Conservation (phyloP, 2,329 filamentous ascomycete species). For the Triangularia setosa region DNA sequence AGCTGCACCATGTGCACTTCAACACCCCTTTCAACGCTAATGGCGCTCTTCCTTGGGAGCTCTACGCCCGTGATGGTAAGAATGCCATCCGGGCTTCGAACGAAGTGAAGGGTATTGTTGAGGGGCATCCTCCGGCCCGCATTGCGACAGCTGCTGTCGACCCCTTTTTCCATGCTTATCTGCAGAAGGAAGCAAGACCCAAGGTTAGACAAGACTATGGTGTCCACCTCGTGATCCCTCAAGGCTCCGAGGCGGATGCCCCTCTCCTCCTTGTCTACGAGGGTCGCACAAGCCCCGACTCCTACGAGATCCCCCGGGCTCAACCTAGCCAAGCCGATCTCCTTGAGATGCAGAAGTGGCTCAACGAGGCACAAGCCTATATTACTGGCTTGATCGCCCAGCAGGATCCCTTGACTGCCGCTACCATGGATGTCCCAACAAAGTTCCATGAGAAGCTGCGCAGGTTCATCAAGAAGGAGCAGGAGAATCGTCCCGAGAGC, state of each 20-base stretch:
- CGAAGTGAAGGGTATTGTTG: constrained; percentile 70
- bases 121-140: constrained; percentile 68
- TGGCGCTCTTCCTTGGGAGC: constrained; percentile 74
- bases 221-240: constrained; percentile 63
- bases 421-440: constrained; percentile 53
- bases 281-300: constrained; percentile 45
- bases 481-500: constrained; percentile 52
- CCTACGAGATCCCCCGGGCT: constrained; percentile 53
- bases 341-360: constrained; percentile 49
- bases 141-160: constrained; percentile 66
- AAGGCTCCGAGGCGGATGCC: constrained; percentile 53
- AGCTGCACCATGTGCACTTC: constrained; percentile 78
- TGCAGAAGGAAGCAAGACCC: constrained; percentile 60
- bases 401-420: constrained; percentile 52
- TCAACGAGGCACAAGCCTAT: constrained; percentile 54
- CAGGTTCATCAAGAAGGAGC: constrained; percentile 62
- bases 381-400: constrained; percentile 55
- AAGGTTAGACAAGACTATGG: constrained; percentile 65
- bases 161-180: constrained; percentile 73
- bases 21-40: constrained; percentile 69
- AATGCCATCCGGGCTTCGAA: constrained; percentile 72
- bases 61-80: constrained; percentile 83
- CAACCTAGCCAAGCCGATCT: constrained; percentile 50
- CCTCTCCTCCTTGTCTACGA: constrained; percentile 73
- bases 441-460: constrained; percentile 63